Evolutionary conservation across 805 yeast species (phyloP).

Genomic region (Kregervanrija delftensis): DNA sequence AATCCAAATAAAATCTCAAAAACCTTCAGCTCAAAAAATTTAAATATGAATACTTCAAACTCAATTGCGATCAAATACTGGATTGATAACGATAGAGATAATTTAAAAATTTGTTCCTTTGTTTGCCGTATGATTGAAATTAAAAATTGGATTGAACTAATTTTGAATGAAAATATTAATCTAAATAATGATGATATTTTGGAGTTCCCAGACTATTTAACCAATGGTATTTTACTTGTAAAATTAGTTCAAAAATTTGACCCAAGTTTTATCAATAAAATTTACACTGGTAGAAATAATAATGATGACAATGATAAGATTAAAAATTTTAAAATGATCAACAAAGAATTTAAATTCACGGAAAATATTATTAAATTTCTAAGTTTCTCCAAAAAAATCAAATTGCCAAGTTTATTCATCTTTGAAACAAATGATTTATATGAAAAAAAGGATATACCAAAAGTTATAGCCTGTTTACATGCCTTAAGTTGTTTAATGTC

Average conservation of each 20-base stretch:
- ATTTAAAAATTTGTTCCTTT: conserved; percentile 34
- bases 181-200: conserved; percentile 33
- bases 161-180: conserved; percentile 20
- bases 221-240: conserved; percentile 84
- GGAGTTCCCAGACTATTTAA: conserved; percentile 52
- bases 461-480: conserved; percentile 88
- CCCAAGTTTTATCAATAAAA: conserved; percentile 51
- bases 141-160: conserved; percentile 41
- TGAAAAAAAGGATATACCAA: conserved; percentile 87
- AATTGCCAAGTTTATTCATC: conserved; percentile 79
- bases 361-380: conserved; percentile 88
- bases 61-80: conserved; percentile 12
- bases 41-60: conserved; percentile 3
- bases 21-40: conserved; percentile 6
- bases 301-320: conserved; percentile 11
- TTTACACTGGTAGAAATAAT: conserved; percentile 39
- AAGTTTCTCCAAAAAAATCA: conserved; percentile 56
- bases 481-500: conserved; percentile 75
- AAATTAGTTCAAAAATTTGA: conserved; percentile 65
- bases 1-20: background rate
- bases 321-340: conserved; percentile 24
- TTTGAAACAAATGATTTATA: conserved; percentile 91
- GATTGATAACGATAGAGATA: conserved; percentile 26
- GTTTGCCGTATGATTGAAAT: conserved; percentile 47
- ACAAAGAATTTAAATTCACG: conserved; percentile 78